These are phyloP conservation scores for Grosmannia clavigera DNA, from an alignment of 2,329 filamentous ascomycete species.

Conservation along the genomic window DNA sequence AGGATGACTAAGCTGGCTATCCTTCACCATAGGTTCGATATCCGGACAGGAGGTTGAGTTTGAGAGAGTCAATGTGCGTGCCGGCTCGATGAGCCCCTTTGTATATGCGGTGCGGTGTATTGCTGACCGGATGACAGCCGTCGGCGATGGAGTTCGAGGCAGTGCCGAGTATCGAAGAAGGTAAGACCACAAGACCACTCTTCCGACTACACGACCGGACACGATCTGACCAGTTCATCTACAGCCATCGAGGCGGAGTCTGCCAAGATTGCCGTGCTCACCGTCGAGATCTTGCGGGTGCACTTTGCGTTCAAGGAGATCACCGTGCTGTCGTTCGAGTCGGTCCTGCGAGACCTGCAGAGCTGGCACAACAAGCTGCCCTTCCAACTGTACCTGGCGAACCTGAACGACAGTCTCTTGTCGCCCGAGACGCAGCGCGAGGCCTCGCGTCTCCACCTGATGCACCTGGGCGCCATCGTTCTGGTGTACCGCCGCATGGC, in stretches of 20 bases:
- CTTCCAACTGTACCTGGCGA: conserved; percentile 13
- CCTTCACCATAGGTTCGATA: conserved; percentile 18
- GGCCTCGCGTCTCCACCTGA: conserved; percentile 19
- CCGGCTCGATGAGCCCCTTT: not conserved
- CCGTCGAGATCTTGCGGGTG: conserved; percentile 18
- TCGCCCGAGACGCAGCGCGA: conserved; percentile 12
- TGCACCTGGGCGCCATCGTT: conserved; percentile 20
- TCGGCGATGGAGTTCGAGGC: conserved; percentile 14
- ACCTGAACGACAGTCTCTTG: not conserved
- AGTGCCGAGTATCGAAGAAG: conserved; percentile 12
- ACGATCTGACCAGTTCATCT: not conserved
- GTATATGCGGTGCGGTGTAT: not conserved
- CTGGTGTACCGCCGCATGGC: conserved; percentile 20
- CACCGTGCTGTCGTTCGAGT: conserved; percentile 14
- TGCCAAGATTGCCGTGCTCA: conserved; percentile 18
- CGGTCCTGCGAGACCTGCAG: conserved; percentile 17
- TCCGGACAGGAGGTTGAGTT: conserved; percentile 16
- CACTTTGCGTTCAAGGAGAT: conserved; percentile 18
- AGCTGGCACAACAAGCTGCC: conserved; percentile 19
- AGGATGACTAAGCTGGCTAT: conserved; percentile 16
- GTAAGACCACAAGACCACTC: conserved; percentile 6
- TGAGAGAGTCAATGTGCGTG: conserved; percentile 10
- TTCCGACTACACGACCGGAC: not conserved
- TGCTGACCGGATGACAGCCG: conserved; percentile 9
- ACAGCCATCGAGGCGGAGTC: conserved; percentile 19